These are phyloP conservation scores for Fusarium dimerum DNA, from an alignment of 2,329 filamentous ascomycete genomes.

Conservation along the genomic window DNA sequence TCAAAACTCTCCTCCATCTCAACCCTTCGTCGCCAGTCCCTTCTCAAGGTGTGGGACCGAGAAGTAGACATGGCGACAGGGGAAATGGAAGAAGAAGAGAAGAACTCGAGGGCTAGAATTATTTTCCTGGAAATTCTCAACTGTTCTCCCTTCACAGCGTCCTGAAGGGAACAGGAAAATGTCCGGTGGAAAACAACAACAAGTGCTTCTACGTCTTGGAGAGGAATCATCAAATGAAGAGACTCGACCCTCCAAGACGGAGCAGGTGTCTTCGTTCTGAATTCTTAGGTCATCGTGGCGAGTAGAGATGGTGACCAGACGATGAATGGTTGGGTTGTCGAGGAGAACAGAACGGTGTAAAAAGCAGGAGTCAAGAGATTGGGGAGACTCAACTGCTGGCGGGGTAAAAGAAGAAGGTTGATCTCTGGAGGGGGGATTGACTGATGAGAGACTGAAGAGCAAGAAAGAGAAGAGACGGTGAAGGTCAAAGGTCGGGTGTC, in stretches of 20 bases:
- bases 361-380: slow-evolving; percentile 2
- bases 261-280: slow-evolving; percentile 1
- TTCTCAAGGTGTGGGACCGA: too few relatives aligned
- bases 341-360: not conserved
- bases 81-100: not conserved
- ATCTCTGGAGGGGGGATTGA: too few relatives aligned
- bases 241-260: slow-evolving; percentile 10
- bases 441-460: too few relatives aligned
- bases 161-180: slow-evolving; percentile 11
- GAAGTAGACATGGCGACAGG: too few relatives aligned
- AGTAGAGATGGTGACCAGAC: slow-evolving; percentile 1
- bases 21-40: too few relatives aligned
- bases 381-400: too few relatives aligned
- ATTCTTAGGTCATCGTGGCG: slow-evolving; percentile 10
- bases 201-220: slow-evolving; percentile 9
- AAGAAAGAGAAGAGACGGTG: too few relatives aligned
- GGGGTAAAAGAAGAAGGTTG: too few relatives aligned
- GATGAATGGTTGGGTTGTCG: slow-evolving; percentile 7
- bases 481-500: too few relatives aligned
- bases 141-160: not conserved
- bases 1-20: not conserved
- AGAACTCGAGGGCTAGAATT: not conserved
- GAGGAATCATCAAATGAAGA: slow-evolving; percentile 1
- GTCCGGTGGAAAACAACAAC: slow-evolving; percentile 1
- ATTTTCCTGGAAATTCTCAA: slow-evolving; percentile 6